Conservation (phyloP, 306 rosid species). For the Vachellia collinsii region DNA sequence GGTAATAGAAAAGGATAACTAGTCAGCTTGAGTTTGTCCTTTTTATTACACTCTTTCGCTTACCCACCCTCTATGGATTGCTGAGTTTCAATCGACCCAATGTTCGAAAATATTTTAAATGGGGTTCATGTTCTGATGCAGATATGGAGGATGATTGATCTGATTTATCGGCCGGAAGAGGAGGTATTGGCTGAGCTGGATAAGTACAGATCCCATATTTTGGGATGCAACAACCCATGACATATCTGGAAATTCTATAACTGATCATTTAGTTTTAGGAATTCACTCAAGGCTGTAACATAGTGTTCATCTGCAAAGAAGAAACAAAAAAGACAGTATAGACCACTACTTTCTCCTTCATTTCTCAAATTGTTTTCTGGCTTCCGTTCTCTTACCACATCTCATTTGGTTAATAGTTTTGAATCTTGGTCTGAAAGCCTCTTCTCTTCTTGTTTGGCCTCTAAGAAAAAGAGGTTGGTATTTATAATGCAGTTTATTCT, state of each 20-base stretch:
- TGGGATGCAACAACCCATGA: constrained; percentile 41
- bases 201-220: constrained; percentile 49
- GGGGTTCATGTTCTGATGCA: constrained; percentile 26
- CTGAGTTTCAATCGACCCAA: neutral
- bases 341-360: neutral
- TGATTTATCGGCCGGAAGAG: constrained; percentile 57
- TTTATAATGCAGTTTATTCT: neutral
- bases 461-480: neutral
- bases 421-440: neutral
- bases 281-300: neutral
- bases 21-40: neutral
- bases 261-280: neutral
- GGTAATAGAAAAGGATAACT: no score
- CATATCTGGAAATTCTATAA: neutral
- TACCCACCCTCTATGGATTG: neutral
- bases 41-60: neutral
- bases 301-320: neutral
- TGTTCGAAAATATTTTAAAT: neutral
- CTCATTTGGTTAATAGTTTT: neutral
- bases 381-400: neutral
- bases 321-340: neutral
- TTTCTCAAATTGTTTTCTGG: neutral
- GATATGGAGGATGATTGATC: constrained; percentile 71
- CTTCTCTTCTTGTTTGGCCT: neutral
- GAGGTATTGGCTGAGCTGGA: constrained; percentile 60